Conservation (phyloP, 306 rosid genomes). For the Lathyrus tuberosus region DNA sequence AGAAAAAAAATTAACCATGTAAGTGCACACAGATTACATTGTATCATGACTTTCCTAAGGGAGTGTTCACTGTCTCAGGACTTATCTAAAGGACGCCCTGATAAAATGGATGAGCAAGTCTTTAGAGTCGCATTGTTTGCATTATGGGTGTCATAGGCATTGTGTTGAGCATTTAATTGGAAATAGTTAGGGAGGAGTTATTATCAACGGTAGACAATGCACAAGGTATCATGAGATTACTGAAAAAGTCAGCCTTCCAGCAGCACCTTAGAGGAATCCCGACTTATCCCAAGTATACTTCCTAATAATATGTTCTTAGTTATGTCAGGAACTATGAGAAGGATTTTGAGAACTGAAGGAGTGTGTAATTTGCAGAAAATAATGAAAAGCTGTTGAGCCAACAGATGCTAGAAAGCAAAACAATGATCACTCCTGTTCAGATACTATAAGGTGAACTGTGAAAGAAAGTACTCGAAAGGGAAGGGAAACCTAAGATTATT, state of each 20-base stretch:
- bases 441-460: background rate
- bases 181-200: background rate
- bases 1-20: background rate
- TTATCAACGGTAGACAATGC: background rate
- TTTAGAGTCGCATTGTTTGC: background rate
- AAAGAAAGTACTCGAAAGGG: background rate
- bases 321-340: slow-evolving; percentile 7
- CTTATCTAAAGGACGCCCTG: background rate
- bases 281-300: background rate
- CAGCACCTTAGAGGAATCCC: background rate
- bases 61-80: background rate
- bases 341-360: background rate
- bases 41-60: background rate
- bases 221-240: background rate
- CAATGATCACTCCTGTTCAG: background rate
- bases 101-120: background rate
- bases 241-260: background rate
- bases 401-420: background rate
- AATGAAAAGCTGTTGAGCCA: slow-evolving; percentile 5
- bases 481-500: slow-evolving; percentile 6
- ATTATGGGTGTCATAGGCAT: background rate
- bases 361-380: background rate
- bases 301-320: background rate
- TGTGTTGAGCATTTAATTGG: background rate
- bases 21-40: background rate